Conservation (phyloP, 176 grass and related monocot species). For the Phragmites australis region DNA sequence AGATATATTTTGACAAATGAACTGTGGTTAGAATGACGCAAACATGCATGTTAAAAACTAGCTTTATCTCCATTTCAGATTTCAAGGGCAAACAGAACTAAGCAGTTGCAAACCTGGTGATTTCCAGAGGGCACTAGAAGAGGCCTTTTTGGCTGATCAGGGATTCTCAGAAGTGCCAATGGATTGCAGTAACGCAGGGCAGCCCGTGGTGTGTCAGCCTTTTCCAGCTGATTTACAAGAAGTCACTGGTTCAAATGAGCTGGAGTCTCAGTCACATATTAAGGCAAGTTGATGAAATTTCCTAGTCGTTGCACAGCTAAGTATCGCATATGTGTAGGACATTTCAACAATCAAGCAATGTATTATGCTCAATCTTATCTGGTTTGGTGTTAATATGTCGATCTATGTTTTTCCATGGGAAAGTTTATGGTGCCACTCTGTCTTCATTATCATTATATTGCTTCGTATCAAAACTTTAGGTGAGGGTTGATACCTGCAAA, state of each 20-base stretch:
- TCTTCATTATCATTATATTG: neutral
- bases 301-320: neutral
- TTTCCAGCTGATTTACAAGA: constrained; percentile 53
- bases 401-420: neutral
- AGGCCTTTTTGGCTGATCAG: constrained; percentile 88
- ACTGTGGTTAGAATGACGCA: neutral
- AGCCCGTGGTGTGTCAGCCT: constrained; percentile 61
- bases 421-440: constrained; percentile 10
- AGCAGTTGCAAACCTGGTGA: constrained; percentile 68
- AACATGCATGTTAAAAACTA: constrained; percentile 12
- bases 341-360: constrained; percentile 23
- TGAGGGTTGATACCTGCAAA: neutral
- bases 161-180: constrained; percentile 68
- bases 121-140: constrained; percentile 82
- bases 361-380: neutral
- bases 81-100: constrained; percentile 82
- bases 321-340: neutral
- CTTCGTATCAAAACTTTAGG: constrained; percentile 14
- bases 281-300: constrained; percentile 53
- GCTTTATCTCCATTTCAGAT: constrained; percentile 56
- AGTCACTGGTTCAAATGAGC: constrained; percentile 82
- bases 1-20: neutral
- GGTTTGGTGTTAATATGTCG: neutral
- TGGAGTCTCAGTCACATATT: constrained; percentile 62
- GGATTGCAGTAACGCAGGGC: constrained; percentile 55